Base-by-base conservation (phyloP, 1,139 yeast genomes). In the Candida labiduridarum region DNA sequence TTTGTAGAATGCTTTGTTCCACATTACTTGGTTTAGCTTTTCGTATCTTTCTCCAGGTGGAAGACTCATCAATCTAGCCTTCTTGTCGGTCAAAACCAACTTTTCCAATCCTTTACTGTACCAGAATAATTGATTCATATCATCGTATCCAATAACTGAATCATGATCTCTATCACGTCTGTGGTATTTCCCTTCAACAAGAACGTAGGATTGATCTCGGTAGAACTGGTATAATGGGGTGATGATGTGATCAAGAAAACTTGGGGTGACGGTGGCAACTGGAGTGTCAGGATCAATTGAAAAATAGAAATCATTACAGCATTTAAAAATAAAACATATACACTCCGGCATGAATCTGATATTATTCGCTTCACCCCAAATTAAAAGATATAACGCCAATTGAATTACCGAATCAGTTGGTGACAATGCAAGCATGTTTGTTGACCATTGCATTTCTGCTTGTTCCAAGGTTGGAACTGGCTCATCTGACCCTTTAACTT, bases 351-450 rank as follows among this genome's bases (percentile, higher is more conserved):
- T 82, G 59, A 87, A 89, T 49, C 96, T 71, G 2, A 88, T 66
- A 59, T 88, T 92, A 60, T 87, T 89, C 0, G 96, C 91, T 64
- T 90, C 97, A 0, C 96, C 96, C 97, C 97, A 90, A 57, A 89
- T 82, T 52, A 89, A 68, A 18, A 90, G 72, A 58, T 85, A 90
- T 10, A 90, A 65, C 0, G 87, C 85, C 10, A 89, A 61, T 57
- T 90, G 96, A 40, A 83, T 75, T 1, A 83, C 76, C 64, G 84
- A 78, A 52, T 86, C 85, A 5, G 70, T 60, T 1, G 87, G 74
- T 0, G 82, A 60, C 49, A 84, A 65, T 4, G 67, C 65, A 49
- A 76, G 76, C 91, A 89, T 85, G 56, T 76, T 80, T 9, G 68
- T 61, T 47, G 76, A 78, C 94, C 96, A 89, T 65, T 89, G 82